These are phyloP conservation scores for Buddleja alternifolia DNA, from an alignment of 257 asterid genomes.

Conservation along the genomic window DNA sequence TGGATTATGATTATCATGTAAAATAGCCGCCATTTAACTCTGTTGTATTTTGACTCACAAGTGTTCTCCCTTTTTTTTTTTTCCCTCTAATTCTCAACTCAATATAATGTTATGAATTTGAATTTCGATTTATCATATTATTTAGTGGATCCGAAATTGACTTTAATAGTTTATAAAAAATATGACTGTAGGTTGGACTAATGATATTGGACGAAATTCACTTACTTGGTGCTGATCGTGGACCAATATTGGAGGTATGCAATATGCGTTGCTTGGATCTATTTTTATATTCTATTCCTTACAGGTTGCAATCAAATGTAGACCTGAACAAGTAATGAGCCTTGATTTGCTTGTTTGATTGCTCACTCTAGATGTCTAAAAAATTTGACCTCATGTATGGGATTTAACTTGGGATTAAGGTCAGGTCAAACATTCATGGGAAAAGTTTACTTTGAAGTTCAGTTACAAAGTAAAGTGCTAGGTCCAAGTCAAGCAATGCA, in stretches of 20 bases:
- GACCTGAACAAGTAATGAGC: constrained; percentile 14
- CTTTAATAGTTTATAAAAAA: constrained; percentile 8
- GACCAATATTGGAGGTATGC: constrained; percentile 96
- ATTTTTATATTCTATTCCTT: constrained; percentile 1
- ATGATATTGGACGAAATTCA: constrained; percentile 98
- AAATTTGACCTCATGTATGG: constrained; percentile 11
- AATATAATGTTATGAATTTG: not conserved
- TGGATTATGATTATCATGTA: constrained; percentile 13
- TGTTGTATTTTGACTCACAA: not conserved
- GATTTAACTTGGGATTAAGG: constrained; percentile 4
- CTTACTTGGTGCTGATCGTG: constrained; percentile 99
- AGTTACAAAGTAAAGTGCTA: not conserved
- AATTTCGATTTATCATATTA: constrained; percentile 9
- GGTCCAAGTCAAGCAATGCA: not conserved
- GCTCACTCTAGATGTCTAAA: not conserved
- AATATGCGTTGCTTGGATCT: constrained; percentile 23
- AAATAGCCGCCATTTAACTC: not conserved
- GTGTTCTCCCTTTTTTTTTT: not conserved
- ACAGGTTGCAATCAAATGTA: constrained; percentile 16
- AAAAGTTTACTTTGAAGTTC: constrained; percentile 2
- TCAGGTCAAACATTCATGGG: not conserved
- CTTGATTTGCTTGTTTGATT: constrained; percentile 19
- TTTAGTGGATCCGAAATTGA: constrained; percentile 23
- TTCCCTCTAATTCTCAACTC: not conserved
- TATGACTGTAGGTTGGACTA: constrained; percentile 85